Base-by-base conservation (phyloP, 2,329 filamentous ascomycete genomes). In the Apiospora pterosperma region DNA sequence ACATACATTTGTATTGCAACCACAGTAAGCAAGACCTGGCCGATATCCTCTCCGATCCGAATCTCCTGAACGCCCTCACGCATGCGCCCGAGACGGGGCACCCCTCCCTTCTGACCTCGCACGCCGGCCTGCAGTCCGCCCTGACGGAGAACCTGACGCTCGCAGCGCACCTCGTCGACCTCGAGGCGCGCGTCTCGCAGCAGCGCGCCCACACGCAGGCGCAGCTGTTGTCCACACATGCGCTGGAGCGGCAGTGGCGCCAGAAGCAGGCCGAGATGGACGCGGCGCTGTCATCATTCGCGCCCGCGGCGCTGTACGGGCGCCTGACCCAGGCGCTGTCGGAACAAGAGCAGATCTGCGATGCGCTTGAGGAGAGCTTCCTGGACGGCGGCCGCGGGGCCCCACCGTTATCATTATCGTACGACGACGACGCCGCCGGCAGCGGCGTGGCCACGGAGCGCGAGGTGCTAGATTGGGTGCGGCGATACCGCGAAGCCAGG, bases 221-320 rank as follows among this genome's bases (percentile, higher is more conserved):
- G 4, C 90, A 94, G 65, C 86, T 98, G 0, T 84, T 98, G 1
- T 86, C 92, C 12, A 88, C 96, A 25, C 92, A 95, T 72, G 92
- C 92, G 1, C 86, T 97, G 19, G 96, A 98, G 79, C 88, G 94
- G n/a, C 90, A 95, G 73, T 98, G 96, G 92, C 88, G 90, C 63
- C 87, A 91, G 70, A 96, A 96, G 77, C 92, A 98, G 77, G 84
- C 87, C 1, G 93, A 96, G 71, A 96, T 97, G 86, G 96, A 98
- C 76, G 84, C 88, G 62, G 93, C 92, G 7, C 81, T 98, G 66
- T 87, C 88, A 39, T 92, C 92, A 1, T 98, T 97, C 79, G 92
- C 92, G 31, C 93, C 95, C 0, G 91, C 92, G 52, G 90, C 92
- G 52, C 81, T 98, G 72, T 97, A 98, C 75, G 91, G 94, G 77